Evolutionary conservation across 495 filamentous ascomycete species (phyloP).

Genomic region (Xylaria intraflava): DNA sequence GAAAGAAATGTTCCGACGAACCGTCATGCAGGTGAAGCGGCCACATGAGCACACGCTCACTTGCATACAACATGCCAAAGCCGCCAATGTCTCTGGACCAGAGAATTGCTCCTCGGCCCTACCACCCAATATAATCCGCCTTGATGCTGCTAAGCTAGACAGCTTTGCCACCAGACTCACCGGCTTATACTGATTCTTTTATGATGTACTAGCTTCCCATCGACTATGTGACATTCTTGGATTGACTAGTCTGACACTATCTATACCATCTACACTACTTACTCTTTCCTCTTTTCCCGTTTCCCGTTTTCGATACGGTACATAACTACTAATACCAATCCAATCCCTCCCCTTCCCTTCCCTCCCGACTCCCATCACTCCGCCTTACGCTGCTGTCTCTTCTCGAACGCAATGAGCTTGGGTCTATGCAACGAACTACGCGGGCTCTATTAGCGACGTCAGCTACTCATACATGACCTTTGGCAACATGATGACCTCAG

Average conservation of each 20-base stretch:
- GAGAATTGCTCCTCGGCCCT: slow-evolving; percentile 32
- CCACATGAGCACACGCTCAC: slow-evolving; percentile 28
- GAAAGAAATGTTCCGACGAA: slow-evolving; percentile 29
- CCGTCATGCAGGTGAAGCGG: slow-evolving; percentile 31
- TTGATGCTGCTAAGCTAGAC: slow-evolving; percentile 25
- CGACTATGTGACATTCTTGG: slow-evolving; percentile 12
- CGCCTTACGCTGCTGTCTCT: not conserved
- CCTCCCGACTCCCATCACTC: not conserved
- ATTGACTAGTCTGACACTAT: slow-evolving; percentile 9
- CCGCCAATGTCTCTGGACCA: slow-evolving; percentile 30
- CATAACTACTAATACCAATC: not conserved
- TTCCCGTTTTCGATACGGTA: not conserved
- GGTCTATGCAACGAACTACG: not conserved
- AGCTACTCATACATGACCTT: not conserved
- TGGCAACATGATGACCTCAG: slow-evolving; percentile 25
- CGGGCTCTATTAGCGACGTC: not conserved
- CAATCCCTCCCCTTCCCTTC: not conserved
- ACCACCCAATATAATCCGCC: slow-evolving; percentile 32
- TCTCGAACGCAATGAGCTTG: not conserved
- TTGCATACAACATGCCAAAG: slow-evolving; percentile 32
- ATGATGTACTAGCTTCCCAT: slow-evolving; percentile 15
- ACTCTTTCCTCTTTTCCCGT: not conserved
- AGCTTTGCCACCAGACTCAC: slow-evolving; percentile 24
- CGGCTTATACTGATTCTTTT: slow-evolving; percentile 25
- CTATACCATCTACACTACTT: not conserved